Evolutionary conservation across 2,329 filamentous ascomycete species (phyloP).

Genomic region (Sphaceloma murrayae): DNA sequence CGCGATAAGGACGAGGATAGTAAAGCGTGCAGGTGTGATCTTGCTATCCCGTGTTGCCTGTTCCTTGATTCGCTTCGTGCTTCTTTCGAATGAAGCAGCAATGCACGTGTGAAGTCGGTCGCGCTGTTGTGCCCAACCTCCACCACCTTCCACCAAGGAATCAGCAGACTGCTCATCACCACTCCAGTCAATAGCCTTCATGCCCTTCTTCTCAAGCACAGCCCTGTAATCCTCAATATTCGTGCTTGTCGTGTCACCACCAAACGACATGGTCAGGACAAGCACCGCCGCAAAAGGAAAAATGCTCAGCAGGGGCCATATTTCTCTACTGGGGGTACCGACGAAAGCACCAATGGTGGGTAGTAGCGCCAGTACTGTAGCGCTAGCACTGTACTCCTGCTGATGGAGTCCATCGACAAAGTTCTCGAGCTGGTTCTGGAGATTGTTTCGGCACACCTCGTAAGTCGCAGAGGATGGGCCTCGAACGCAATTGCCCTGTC

Average conservation of each 20-base stretch:
- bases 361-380: conserved; percentile 15
- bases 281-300: conserved; percentile 14
- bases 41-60: neutral
- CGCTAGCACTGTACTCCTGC: neutral
- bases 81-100: neutral
- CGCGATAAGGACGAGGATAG: neutral
- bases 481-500: neutral
- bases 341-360: conserved; percentile 15
- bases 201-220: neutral
- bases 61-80: neutral
- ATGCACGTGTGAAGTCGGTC: neutral
- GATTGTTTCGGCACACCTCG: neutral
- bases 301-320: conserved; percentile 16
- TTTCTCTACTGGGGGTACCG: conserved; percentile 12
- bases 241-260: conserved; percentile 2
- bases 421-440: neutral
- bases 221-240: neutral
- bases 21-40: neutral
- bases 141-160: neutral
- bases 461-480: neutral
- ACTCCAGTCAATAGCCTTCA: neutral
- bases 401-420: neutral
- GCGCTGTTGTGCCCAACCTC: neutral
- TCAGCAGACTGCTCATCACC: neutral
- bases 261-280: conserved; percentile 12